Evolutionary conservation across 1,284 basidiomycete species (phyloP).

Genomic region (Sporisorium iseilematis-ciliati): DNA sequence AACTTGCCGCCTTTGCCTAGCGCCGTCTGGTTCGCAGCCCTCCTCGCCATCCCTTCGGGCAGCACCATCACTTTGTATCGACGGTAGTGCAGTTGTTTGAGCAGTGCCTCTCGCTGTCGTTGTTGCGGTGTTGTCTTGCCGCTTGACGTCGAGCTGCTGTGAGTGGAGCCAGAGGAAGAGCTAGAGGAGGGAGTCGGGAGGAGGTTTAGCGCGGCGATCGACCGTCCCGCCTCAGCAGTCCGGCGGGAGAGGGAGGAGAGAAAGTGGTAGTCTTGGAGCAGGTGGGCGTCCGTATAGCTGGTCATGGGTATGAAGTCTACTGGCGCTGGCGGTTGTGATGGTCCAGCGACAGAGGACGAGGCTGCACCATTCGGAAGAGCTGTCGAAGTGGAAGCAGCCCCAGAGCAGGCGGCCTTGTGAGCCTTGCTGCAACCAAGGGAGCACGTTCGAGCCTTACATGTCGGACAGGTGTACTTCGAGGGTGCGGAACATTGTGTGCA

Average conservation of each 20-base stretch:
- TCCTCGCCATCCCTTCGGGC: conserved; percentile 39
- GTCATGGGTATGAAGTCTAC: conserved; percentile 21
- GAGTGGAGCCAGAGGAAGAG: not conserved
- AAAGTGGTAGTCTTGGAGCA: conserved; percentile 44
- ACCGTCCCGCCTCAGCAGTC: conserved; percentile 19
- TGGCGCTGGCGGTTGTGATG: not conserved
- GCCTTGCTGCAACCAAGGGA: conserved; percentile 28
- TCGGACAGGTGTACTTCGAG: conserved; percentile 49
- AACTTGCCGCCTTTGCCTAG: conserved; percentile 27
- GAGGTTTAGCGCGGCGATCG: conserved; percentile 31
- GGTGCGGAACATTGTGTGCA: conserved; percentile 20
- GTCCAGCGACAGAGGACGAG: not conserved
- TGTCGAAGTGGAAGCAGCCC: not conserved
- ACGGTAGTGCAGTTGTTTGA: conserved; percentile 46
- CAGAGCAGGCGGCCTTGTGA: conserved; percentile 25
- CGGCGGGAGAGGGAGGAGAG: conserved; percentile 30
- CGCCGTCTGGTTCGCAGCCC: conserved; percentile 13
- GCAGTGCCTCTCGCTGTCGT: conserved; percentile 30
- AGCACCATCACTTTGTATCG: conserved; percentile 30
- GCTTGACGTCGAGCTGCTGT: not conserved
- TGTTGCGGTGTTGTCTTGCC: conserved; percentile 17
- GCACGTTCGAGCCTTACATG: conserved; percentile 30
- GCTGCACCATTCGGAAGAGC: not conserved
- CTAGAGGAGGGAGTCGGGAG: conserved; percentile 11
- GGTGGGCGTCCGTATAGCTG: conserved; percentile 23